Evolutionary conservation across 2,329 filamentous ascomycete species (phyloP), one percentile per base, ranked within the genome.

Genomic region (Hypoxylon sp.): DNA sequence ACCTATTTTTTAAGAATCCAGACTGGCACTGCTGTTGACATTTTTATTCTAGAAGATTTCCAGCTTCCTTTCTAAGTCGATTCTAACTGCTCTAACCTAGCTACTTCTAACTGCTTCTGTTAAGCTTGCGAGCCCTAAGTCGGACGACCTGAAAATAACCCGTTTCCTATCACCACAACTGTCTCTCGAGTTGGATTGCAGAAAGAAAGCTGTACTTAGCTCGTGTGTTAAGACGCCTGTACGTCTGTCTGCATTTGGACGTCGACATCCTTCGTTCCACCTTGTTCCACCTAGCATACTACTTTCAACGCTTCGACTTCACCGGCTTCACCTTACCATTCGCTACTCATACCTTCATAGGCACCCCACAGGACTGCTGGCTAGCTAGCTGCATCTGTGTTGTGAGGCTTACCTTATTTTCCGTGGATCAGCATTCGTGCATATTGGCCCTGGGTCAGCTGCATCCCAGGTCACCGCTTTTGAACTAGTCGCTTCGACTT

Each of bases 341-440:
- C 49, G 57, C 61, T 61, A 11, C 33, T 65, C 37, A 68, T 60
- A 64, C 40, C 57, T 59, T 61, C 42, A 37, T 37, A 51, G 22
- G 25, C 50, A 63, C 53, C 20, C 64, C 67, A 51, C 56, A 58
- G 61, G 61, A 48, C 49, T 61, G 49, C 62, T 68, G 64, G 66
- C 61, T 64, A 59, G 65, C 59, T 70, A 60, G 66, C 60, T 73
- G 70, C 65, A 68, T 71, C 68, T 70, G 59, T 64, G 68, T 72
- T 59, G 72, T 66, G 62, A 74, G 71, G 63, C 61, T 70, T 64
- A 46, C 42, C 44, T 70, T 57, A 17, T 64, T 25, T 53, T 50
- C 50, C 25, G 35, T 64, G 40, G 49, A 64, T 59, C 46, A 42
- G 54, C 56, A 57, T 63, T 59, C 54, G 61, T 61, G 50, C 64